A percentile compares a stretch with the other conserved stretches of the same genome.
Conservation (phyloP, 257 asterid species). For the Solanum arcanum region DNA sequence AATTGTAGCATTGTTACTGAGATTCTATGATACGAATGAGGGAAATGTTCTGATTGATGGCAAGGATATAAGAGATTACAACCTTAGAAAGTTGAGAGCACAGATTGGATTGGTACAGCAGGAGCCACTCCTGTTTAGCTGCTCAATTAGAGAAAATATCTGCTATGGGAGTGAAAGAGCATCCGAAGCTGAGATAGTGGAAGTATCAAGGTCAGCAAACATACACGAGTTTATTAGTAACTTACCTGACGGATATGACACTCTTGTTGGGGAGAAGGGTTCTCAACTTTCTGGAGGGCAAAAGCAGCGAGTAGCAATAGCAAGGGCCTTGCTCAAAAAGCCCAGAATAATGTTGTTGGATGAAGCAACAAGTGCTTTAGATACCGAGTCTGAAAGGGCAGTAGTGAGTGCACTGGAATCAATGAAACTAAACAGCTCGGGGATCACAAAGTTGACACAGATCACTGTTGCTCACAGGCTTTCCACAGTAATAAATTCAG, state of each 20-base stretch:
- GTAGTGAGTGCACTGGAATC: constrained; percentile 47
- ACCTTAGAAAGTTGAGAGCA: constrained; percentile 34
- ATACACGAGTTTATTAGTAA: constrained; percentile 56
- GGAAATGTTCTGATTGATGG: constrained; percentile 53
- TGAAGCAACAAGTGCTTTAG: constrained; percentile 86
- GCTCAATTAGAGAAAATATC: constrained; percentile 59
- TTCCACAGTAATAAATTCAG: constrained; percentile 58
- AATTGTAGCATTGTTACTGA: constrained; percentile 49
- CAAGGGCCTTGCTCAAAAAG: constrained; percentile 51
- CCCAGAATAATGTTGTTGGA: constrained; percentile 66
- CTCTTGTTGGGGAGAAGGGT: constrained; percentile 68
- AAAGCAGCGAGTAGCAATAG: constrained; percentile 67
- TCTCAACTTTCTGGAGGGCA: constrained; percentile 85
- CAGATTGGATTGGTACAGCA: constrained; percentile 72
- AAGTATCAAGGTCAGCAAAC: constrained; percentile 57
- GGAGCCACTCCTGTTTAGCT: constrained; percentile 68
- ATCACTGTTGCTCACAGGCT: constrained; percentile 72
- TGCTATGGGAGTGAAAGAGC: constrained; percentile 60
- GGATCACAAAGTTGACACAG: constrained; percentile 23
- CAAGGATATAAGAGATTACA: constrained; percentile 32
- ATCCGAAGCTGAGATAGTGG: constrained; percentile 57
- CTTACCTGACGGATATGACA: constrained; percentile 54
- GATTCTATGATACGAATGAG: constrained; percentile 48
- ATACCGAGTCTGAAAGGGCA: constrained; percentile 64
- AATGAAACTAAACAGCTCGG: constrained; percentile 7